Percentiles rank a stretch among this genome's conserved stretches.
phyloP scores from a whole-genome alignment of 2,329 filamentous ascomycete species.

The Cytospora leucostoma region DNA sequence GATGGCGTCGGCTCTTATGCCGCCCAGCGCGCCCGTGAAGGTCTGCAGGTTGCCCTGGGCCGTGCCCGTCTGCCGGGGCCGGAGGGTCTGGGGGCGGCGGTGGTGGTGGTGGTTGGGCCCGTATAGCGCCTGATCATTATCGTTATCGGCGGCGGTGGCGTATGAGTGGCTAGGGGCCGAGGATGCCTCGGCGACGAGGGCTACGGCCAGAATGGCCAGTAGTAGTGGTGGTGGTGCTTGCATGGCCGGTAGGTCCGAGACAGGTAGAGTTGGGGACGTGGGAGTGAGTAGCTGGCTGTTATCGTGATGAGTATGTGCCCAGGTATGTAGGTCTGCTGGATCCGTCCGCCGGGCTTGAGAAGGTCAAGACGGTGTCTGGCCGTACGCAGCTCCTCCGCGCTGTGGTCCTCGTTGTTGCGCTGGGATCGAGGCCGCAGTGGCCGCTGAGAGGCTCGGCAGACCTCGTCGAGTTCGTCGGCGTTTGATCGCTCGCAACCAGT shows the following conservation, averaged over 20 bases:
- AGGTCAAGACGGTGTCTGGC: background rate
- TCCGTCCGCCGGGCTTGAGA: background rate
- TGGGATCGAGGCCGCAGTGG: background rate
- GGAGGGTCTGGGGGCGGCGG: too few relatives aligned
- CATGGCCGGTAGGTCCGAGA: background rate
- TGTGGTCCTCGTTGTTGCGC: background rate
- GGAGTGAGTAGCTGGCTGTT: background rate
- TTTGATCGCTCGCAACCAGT: background rate
- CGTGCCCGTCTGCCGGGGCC: conserved; percentile 27
- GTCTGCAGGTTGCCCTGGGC: conserved; percentile 42
- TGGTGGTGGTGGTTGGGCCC: conserved; percentile 3
- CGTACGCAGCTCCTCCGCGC: background rate
- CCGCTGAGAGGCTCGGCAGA: background rate
- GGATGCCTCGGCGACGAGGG: conserved; percentile 4
- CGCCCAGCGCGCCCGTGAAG: conserved; percentile 45
- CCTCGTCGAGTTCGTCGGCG: background rate
- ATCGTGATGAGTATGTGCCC: background rate
- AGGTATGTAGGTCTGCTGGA: background rate
- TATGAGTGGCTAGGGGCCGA: background rate
- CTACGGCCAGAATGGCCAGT: conserved; percentile 9
- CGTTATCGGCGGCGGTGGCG: background rate
- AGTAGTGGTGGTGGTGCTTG: conserved; percentile 4
- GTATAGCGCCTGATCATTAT: conserved; percentile 1
- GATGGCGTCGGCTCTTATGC: conserved; percentile 41
- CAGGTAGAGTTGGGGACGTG: background rate